Evolutionary conservation across 176 grass and related monocot genomes (phyloP).

Genomic region (Cymbopogon citratus): DNA sequence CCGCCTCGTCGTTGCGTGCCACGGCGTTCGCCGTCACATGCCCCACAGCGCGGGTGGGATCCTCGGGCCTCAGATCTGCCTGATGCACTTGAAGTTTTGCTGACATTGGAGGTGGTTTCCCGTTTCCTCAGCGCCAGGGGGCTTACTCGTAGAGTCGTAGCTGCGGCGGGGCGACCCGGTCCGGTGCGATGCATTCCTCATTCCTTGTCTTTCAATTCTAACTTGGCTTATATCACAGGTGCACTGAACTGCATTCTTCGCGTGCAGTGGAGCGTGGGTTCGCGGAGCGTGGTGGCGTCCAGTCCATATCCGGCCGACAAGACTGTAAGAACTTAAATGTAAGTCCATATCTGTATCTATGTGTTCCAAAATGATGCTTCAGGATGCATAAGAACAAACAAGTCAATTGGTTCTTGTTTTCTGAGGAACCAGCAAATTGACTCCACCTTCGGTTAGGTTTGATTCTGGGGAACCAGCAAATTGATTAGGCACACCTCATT

Average conservation of each 20-base stretch:
- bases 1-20: neutral
- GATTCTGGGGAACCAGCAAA: neutral
- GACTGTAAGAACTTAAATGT: neutral
- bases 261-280: neutral
- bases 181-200: neutral
- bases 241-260: neutral
- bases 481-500: neutral
- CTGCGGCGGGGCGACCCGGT: neutral
- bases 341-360: neutral
- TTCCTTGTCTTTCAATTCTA: neutral
- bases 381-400: neutral
- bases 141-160: neutral
- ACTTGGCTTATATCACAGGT: neutral
- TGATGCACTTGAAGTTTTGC: neutral
- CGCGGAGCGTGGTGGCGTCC: neutral
- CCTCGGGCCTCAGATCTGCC: neutral
- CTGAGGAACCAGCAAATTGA: neutral
- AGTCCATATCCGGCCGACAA: neutral
- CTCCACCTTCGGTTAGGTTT: neutral
- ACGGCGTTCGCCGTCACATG: neutral
- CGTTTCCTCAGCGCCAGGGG: neutral
- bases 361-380: neutral
- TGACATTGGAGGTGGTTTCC: neutral
- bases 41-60: neutral
- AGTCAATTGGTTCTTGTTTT: neutral